Conservation (phyloP, 257 asterid genomes). For the Leonotis leonurus region DNA sequence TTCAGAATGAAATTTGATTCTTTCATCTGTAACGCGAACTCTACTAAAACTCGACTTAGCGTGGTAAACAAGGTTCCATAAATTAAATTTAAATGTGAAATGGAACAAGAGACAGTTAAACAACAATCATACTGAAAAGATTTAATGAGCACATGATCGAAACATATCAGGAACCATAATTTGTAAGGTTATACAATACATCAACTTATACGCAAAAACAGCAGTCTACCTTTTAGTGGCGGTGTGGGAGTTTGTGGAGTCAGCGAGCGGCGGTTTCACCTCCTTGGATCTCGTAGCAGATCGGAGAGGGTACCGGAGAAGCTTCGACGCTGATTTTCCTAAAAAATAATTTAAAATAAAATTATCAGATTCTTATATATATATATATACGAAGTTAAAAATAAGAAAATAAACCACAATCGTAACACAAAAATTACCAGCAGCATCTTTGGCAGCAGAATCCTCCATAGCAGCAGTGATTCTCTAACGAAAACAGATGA, state of each 20-base stretch:
- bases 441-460: conserved; percentile 43
- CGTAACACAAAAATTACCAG: conserved; percentile 31
- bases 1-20: too few species aligned
- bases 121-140: not conserved
- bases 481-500: not conserved
- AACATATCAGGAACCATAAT: not conserved
- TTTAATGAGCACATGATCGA: not conserved
- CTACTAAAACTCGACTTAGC: too few species aligned
- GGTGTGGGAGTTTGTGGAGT: conserved; percentile 47
- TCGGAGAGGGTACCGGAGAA: conserved; percentile 87
- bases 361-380: not conserved
- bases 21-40: too few species aligned
- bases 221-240: conserved; percentile 35
- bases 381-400: not conserved
- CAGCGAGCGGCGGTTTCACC: conserved; percentile 56
- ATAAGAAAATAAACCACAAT: not conserved
- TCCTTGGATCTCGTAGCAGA: conserved; percentile 53
- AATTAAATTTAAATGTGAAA: not conserved
- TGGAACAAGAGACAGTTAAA: not conserved
- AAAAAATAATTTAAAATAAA: not conserved
- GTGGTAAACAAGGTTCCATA: too few species aligned
- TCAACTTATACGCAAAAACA: not conserved
- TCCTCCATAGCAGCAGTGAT: conserved; percentile 39
- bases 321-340: conserved; percentile 53
- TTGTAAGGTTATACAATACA: not conserved